Conservation (phyloP, 768 basidiomycete genomes). For the Chalciporus piperatus region DNA sequence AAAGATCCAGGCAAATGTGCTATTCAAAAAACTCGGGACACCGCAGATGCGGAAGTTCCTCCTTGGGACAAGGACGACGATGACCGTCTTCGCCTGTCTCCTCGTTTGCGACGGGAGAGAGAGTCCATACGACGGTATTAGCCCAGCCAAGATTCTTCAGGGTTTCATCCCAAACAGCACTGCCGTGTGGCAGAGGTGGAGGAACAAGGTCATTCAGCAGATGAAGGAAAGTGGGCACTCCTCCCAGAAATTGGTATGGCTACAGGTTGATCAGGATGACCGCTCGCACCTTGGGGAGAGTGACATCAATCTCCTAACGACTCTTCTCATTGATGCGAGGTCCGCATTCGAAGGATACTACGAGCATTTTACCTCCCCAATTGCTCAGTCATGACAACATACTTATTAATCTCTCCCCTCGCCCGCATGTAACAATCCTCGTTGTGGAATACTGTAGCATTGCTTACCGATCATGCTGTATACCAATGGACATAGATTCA, state of each 20-base stretch:
- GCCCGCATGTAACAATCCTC: background rate
- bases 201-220: constrained; percentile 19
- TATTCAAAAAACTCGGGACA: constrained; percentile 14
- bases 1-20: constrained; percentile 22
- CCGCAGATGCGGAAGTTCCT: constrained; percentile 19
- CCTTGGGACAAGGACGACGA: constrained; percentile 22
- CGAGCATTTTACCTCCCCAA: background rate
- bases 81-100: constrained; percentile 24
- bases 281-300: constrained; percentile 1
- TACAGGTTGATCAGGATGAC: constrained; percentile 11
- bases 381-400: background rate
- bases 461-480: background rate
- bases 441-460: background rate
- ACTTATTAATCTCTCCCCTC: background rate
- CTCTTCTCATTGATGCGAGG: constrained; percentile 16
- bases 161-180: constrained; percentile 25
- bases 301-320: constrained; percentile 12
- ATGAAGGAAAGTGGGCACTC: constrained; percentile 6
- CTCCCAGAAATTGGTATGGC: background rate
- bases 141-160: constrained; percentile 16
- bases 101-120: constrained; percentile 25
- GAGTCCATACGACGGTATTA: constrained; percentile 7
- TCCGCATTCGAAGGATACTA: constrained; percentile 20
- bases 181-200: constrained; percentile 24
- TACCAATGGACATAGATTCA: background rate